Conservation (phyloP, 805 yeast species). For the Wickerhamiella musiphila region DNA sequence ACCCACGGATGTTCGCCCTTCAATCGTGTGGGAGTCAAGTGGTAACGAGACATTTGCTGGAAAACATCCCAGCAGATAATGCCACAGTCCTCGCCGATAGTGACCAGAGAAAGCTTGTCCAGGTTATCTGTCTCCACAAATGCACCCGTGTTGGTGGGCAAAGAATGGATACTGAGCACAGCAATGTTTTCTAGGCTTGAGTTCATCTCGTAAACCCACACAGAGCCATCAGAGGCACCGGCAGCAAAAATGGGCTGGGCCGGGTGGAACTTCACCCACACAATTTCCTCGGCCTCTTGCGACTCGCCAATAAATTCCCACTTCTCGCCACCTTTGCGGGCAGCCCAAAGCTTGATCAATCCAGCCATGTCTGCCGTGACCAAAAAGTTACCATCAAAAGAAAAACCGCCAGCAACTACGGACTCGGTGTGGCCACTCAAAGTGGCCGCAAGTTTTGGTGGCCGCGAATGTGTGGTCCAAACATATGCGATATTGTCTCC, state of each 20-base stretch:
- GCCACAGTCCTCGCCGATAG: constrained; percentile 72
- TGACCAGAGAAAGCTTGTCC: constrained; percentile 46
- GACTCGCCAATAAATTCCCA: constrained; percentile 59
- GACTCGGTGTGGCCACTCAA: constrained; percentile 75
- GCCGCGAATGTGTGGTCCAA: constrained; percentile 72
- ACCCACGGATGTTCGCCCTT: constrained; percentile 88
- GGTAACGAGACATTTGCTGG: constrained; percentile 49
- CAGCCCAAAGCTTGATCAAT: constrained; percentile 51
- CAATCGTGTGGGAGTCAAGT: constrained; percentile 29
- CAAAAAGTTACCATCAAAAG: constrained; percentile 61
- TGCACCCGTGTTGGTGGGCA: constrained; percentile 63
- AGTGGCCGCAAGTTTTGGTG: constrained; percentile 64
- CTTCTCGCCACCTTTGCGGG: constrained; percentile 60
- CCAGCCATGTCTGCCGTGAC: constrained; percentile 96
- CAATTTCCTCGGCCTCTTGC: constrained; percentile 80
- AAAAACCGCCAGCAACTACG: constrained; percentile 68
- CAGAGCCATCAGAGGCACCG: constrained; percentile 85
- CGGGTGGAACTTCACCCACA: constrained; percentile 74
- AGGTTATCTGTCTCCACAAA: constrained; percentile 48
- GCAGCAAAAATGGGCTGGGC: constrained; percentile 63
- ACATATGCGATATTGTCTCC: constrained; percentile 80
- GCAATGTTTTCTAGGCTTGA: constrained; percentile 22
- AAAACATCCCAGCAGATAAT: constrained; percentile 82
- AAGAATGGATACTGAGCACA: constrained; percentile 40
- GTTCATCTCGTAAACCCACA: constrained; percentile 75